These are phyloP conservation scores for Streptanthus diversifolius DNA, from an alignment of 345 rosid genomes.

Conservation along the genomic window DNA sequence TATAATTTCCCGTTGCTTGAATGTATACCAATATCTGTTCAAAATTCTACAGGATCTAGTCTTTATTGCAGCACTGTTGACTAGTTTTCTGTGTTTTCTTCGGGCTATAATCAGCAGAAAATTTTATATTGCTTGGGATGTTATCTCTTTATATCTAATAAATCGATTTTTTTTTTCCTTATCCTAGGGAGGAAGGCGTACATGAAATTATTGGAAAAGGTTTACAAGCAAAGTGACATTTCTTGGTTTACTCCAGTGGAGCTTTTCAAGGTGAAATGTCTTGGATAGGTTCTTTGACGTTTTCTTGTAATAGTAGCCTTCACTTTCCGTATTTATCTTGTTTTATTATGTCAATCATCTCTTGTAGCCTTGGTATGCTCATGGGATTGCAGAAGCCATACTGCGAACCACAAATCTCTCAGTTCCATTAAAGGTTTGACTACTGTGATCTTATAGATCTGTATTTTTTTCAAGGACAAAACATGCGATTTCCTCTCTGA, in stretches of 20 bases:
- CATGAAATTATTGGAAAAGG: constrained; percentile 70
- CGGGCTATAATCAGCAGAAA: not conserved
- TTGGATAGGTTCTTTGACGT: not conserved
- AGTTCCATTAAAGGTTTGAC: constrained; percentile 72
- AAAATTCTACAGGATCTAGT: not conserved
- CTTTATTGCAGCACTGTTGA: not conserved
- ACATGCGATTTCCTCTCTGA: not conserved
- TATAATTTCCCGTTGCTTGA: too few species aligned
- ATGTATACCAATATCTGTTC: not conserved
- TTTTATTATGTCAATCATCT: not conserved
- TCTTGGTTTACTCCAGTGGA: constrained; percentile 99
- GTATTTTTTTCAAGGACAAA: not conserved
- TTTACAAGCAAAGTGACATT: constrained; percentile 82
- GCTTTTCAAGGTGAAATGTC: constrained; percentile 75
- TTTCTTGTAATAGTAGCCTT: not conserved
- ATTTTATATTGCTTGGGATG: not conserved
- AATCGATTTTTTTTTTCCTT: not conserved
- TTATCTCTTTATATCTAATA: not conserved
- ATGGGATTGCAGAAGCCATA: constrained; percentile 95
- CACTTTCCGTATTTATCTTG: not conserved
- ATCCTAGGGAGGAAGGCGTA: constrained; percentile 79
- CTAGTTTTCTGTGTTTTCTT: not conserved
- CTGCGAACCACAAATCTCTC: constrained; percentile 85
- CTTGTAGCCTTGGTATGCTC: constrained; percentile 97
- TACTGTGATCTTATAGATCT: not conserved